Conservation (phyloP, 257 asterid species). For the Penstemon newberryi region DNA sequence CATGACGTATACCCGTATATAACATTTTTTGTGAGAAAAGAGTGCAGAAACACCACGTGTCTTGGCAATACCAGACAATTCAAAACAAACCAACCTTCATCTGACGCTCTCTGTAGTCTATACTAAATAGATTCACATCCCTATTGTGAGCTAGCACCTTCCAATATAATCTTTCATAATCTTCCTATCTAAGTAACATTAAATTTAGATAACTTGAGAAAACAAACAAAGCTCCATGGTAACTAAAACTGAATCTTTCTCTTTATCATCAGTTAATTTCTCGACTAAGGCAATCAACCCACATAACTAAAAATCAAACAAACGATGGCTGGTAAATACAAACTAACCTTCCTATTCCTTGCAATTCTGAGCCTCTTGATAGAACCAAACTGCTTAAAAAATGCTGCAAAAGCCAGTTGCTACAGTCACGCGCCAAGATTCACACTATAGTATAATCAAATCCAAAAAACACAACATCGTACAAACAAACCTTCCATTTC, state of each 20-base stretch:
- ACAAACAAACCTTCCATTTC: slow-evolving; percentile 80
- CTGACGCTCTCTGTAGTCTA: too few species aligned
- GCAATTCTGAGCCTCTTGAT: slow-evolving; percentile 82
- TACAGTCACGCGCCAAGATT: neutral
- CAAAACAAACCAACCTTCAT: too few species aligned
- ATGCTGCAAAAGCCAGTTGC: slow-evolving; percentile 51
- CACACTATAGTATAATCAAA: neutral
- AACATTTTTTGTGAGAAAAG: too few species aligned
- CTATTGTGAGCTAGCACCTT: neutral
- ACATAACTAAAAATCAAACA: neutral
- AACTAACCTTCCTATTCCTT: slow-evolving; percentile 81
- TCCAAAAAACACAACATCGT: neutral
- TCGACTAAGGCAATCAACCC: neutral
- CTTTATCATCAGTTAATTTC: neutral
- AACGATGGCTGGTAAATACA: slow-evolving; percentile 5
- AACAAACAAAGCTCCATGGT: neutral
- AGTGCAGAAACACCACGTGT: too few species aligned
- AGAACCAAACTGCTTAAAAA: slow-evolving; percentile 87
- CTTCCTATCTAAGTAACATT: neutral
- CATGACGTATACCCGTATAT: too few species aligned
- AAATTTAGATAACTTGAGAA: neutral
- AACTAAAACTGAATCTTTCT: slow-evolving; percentile 6
- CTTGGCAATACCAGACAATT: too few species aligned
- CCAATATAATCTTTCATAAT: neutral
- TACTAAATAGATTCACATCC: too few species aligned